A percentile compares a stretch with the other conserved stretches of the same genome.
Evolutionary conservation across 2,329 filamentous ascomycete genomes (phyloP).

Genomic region (Chaetomium olivaceum): DNA sequence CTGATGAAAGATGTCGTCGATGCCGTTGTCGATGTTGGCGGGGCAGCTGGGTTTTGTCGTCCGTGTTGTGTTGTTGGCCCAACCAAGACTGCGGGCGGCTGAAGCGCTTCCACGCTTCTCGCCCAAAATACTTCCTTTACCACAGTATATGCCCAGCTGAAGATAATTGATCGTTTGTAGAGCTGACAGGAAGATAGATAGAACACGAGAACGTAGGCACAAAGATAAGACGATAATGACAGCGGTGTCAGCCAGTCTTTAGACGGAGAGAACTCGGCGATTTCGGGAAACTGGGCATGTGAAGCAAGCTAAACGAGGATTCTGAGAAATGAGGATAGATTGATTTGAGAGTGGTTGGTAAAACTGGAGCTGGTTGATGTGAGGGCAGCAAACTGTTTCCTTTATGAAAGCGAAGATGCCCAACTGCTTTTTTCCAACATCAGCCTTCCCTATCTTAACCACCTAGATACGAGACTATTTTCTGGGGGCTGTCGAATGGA

Average conservation of each 20-base stretch:
- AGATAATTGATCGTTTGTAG: not conserved
- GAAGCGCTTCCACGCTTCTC: not conserved
- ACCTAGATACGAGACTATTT: not conserved
- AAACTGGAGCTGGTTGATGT: not conserved
- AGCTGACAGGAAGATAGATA: not conserved
- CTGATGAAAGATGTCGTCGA: not conserved
- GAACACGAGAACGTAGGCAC: not conserved
- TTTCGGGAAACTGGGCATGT: not conserved
- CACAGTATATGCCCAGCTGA: not conserved
- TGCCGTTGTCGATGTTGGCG: not conserved
- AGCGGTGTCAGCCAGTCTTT: not conserved
- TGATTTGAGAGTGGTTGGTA: not conserved
- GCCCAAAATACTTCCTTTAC: no score
- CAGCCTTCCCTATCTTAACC: not conserved
- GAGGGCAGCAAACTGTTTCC: slow-evolving; percentile 7
- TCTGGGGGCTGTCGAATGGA: not conserved
- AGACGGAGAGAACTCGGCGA: not conserved
- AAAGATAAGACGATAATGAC: not conserved
- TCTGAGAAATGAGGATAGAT: not conserved
- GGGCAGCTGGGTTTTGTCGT: not conserved
- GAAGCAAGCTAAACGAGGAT: not conserved
- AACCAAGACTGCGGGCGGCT: not conserved
- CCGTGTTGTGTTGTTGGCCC: not conserved
- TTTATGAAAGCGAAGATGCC: not conserved
- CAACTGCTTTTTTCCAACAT: not conserved